Evolutionary conservation across 306 rosid genomes (phyloP), one percentile per base, ranked within the genome.

Genomic region (Glycine tomentella): DNA sequence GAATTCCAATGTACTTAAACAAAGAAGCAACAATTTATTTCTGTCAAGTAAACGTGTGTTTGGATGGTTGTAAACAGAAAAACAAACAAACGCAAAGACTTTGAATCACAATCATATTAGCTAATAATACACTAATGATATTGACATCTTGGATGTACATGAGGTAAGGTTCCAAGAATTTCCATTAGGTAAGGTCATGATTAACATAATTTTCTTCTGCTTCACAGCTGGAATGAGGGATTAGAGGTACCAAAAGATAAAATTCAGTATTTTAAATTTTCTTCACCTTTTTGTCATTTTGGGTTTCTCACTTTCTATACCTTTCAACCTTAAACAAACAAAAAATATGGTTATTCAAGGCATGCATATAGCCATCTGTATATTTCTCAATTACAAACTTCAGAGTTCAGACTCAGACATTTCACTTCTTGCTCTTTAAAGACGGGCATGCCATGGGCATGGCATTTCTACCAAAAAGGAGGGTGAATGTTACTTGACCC

Each of bases 291-390:
- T n/a, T 31, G 42, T 7, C 56, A 16, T 70, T 62, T 33, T 75
- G 68, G 49, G 2, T 48, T 44, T 79, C 51, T 7, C 67, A 61
- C 67, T 31, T 2, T 31, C 15, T 49, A 55, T 67, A 53, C 31
- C 58, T 57, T 56, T 4, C 8, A 46, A 64, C 45, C 40, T 0
- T 38, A 49, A 63, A 33, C 67, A 78, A 61, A 72, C 38, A 25
- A 71, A 73, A 72, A 79, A 46, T n/a, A 62, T 46, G 50, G 52
- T 49, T 62, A 69, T 75, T 69, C 66, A 40, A 84, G 57, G 17
- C 75, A 57, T 38, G 62, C 76, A 25, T 25, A 44, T 13, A 11
- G 52, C 80, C 84, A 83, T 74, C 85, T 81, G 53, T 66, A 81
- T 51, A 69, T 71, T 69, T 75, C 16, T 56, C 53, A 25, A 7